Evolutionary conservation across 345 rosid genomes (phyloP), one percentile per base, ranked within the genome.

Genomic region (Bruguiera gymnorhiza): DNA sequence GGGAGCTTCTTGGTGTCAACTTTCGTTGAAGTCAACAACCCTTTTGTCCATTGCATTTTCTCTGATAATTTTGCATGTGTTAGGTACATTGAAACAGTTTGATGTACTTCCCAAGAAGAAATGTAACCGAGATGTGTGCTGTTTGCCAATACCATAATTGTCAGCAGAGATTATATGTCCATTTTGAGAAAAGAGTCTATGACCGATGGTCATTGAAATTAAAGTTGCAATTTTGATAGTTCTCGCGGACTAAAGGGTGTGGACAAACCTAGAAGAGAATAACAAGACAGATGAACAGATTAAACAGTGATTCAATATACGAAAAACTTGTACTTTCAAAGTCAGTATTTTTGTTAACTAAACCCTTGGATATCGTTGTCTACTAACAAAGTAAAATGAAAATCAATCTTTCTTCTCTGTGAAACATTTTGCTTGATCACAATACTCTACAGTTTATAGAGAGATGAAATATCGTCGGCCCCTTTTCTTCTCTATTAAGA

Each of bases 1-100:
- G 77, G 72, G 68, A 54, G 46, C 43, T 67, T 68, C 62, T 11
- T 46, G 43, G 24, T 39, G 67, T 67, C 16, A 24, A 34, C 62
- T 66, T 52, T 26, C 48, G 6, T 24, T 2, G 13, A 34, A 63
- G 63, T 60, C 72, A 67, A 67, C 20, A n/a, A 2, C 58, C 37
- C 46, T 53, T 73, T 73, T 60, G 31, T 46, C 65, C n/a, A 34
- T 52, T 11, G 2, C 0, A 24, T 27, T 60, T 60, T 58, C 59
- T 58, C 51, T 34, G 18, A 32, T 39, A 26, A 57, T 65, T 72
- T 26, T 65, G 48, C 59, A 64, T 57, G 70, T 72, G 70, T 57
- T 65, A 59, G 48, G 70, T 61, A 10, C 54, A 46, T 37, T 20
- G 5, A 11, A 11, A 64, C 11, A 5, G 23, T 21, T 3, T 13